phyloP scores from a whole-genome alignment of 2,329 filamentous ascomycete species.

The Celoporthe dispersa region DNA sequence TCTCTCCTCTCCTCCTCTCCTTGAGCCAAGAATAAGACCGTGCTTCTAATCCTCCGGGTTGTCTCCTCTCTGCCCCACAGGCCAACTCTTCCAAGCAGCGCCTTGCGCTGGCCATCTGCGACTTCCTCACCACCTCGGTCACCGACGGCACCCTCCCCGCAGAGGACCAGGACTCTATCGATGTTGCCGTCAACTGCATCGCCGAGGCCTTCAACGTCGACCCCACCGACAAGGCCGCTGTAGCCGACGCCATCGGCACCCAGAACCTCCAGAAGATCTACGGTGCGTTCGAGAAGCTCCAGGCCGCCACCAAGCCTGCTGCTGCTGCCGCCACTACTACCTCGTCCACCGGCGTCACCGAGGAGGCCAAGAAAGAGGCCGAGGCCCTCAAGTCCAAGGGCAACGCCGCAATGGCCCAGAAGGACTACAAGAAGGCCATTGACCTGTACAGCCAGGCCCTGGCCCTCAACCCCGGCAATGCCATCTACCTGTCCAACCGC shows the following conservation, averaged over 20 bases:
- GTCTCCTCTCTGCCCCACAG: slow-evolving; percentile 33
- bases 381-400: slow-evolving; percentile 88
- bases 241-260: slow-evolving; percentile 77
- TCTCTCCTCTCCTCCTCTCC: background rate
- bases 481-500: slow-evolving; percentile 97
- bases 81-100: slow-evolving; percentile 70
- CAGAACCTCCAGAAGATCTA: slow-evolving; percentile 93
- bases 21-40: background rate
- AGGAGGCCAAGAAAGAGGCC: slow-evolving; percentile 75
- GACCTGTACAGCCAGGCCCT: slow-evolving; percentile 88
- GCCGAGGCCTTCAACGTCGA: slow-evolving; percentile 95
- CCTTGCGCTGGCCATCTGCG: slow-evolving; percentile 94
- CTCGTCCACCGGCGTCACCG: slow-evolving; percentile 41
- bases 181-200: slow-evolving; percentile 94
- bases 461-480: slow-evolving; percentile 78
- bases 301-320: slow-evolving; percentile 53
- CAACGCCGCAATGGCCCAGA: slow-evolving; percentile 92
- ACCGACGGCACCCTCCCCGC: slow-evolving; percentile 85
- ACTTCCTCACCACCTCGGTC: slow-evolving; percentile 85
- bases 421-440: slow-evolving; percentile 85
- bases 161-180: slow-evolving; percentile 92
- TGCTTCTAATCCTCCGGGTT: slow-evolving; percentile 17
- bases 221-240: slow-evolving; percentile 72
- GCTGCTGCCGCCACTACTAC: slow-evolving; percentile 46
- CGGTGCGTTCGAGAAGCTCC: slow-evolving; percentile 94